Conservation (phyloP, 352 stramenopile species). For the Blastocystis sp. region DNA sequence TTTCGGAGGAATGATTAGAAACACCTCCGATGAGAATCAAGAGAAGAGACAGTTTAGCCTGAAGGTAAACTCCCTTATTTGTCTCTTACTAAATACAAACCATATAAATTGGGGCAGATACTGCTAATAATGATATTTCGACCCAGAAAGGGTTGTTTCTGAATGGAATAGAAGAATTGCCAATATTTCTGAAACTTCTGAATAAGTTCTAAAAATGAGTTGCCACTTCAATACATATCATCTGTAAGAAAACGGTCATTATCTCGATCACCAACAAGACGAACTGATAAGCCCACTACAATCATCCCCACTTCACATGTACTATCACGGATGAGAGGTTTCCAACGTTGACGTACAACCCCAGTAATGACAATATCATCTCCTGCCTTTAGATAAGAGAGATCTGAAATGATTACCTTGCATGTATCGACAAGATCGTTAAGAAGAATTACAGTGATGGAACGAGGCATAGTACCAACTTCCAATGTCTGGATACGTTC, state of each 20-base stretch:
- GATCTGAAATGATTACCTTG: not conserved
- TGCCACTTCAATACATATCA: not conserved
- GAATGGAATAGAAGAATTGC: conserved; percentile 72
- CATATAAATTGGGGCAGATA: conserved; percentile 80
- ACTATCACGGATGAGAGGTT: conserved; percentile 75
- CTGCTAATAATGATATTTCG: conserved; percentile 78
- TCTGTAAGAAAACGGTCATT: conserved; percentile 64
- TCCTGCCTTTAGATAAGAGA: conserved; percentile 73
- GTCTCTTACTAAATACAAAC: conserved; percentile 72
- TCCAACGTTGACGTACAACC: conserved; percentile 80
- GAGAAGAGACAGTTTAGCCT: conserved; percentile 77
- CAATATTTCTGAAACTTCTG: conserved; percentile 79
- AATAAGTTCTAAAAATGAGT: conserved; percentile 72
- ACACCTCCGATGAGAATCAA: conserved; percentile 80
- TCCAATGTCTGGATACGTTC: conserved; percentile 80
- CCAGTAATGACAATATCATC: conserved; percentile 80
- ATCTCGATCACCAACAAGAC: conserved; percentile 69
- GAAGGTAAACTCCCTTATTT: not conserved
- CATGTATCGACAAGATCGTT: conserved; percentile 70
- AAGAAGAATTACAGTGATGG: conserved; percentile 79
- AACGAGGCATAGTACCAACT: conserved; percentile 79
- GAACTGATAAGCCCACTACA: conserved; percentile 69
- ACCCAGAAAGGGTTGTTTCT: conserved; percentile 72
- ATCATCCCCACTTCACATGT: conserved; percentile 75
- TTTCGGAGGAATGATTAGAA: conserved; percentile 75